A percentile compares a stretch with the other conserved stretches of the same genome.
Evolutionary conservation across 177 flowering plant species (phyloP).

Genomic region (Vitis hybrid): DNA sequence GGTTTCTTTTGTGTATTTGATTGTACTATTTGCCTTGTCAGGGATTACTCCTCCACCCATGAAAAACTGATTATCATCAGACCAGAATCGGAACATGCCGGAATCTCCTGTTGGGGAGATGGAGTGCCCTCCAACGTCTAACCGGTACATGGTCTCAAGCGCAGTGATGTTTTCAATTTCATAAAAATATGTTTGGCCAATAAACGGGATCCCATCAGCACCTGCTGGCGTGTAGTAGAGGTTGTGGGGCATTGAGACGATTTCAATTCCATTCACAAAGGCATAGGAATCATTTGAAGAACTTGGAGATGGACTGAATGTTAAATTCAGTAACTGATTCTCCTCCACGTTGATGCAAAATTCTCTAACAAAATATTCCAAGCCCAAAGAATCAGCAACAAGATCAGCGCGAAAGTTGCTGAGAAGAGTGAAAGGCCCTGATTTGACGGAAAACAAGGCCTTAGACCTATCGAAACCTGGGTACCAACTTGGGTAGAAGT

Average conservation of each 20-base stretch:
- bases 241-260: slow-evolving; percentile 14
- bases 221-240: background rate
- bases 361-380: slow-evolving; percentile 1
- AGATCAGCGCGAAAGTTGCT: slow-evolving; percentile 3
- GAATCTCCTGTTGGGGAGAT: background rate
- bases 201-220: too few relatives aligned
- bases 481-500: slow-evolving; percentile 9
- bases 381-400: background rate
- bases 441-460: slow-evolving; percentile 5
- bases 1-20: slow-evolving; percentile 4
- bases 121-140: slow-evolving; percentile 5
- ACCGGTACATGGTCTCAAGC: slow-evolving; percentile 9
- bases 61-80: background rate
- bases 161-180: background rate
- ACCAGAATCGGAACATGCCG: slow-evolving; percentile 11
- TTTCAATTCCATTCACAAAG: slow-evolving; percentile 11
- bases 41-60: background rate
- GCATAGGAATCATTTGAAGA: slow-evolving; percentile 1
- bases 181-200: background rate
- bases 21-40: background rate
- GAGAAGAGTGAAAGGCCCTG: slow-evolving; percentile 6
- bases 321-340: background rate
- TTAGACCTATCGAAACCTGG: background rate
- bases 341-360: slow-evolving; percentile 1
- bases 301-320: slow-evolving; percentile 8